Evolutionary conservation across 345 rosid species (phyloP).

Genomic region (Euphorbia pulcherrima): DNA sequence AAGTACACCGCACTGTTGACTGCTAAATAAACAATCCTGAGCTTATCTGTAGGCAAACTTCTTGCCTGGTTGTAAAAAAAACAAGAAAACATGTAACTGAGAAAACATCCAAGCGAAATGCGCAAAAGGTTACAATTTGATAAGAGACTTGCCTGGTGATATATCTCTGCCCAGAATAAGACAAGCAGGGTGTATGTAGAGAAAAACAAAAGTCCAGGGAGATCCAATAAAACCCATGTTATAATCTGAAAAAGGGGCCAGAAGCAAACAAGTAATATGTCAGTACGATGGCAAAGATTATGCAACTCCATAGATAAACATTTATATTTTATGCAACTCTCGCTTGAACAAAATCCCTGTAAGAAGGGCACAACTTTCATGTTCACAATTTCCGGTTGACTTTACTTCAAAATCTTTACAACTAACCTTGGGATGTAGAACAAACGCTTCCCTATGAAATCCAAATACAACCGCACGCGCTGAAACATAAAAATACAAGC

Average conservation of each 20-base stretch:
- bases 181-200: slow-evolving; percentile 89
- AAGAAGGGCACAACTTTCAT: neutral
- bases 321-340: neutral
- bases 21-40: slow-evolving; percentile 53
- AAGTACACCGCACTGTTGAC: slow-evolving; percentile 63
- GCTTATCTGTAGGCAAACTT: slow-evolving; percentile 90
- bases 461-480: slow-evolving; percentile 95
- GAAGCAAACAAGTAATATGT: slow-evolving; percentile 3
- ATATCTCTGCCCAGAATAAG: slow-evolving; percentile 99
- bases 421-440: slow-evolving; percentile 84
- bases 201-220: slow-evolving; percentile 87
- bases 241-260: slow-evolving; percentile 53
- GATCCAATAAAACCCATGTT: slow-evolving; percentile 59
- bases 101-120: neutral
- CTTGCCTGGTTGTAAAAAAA: slow-evolving; percentile 60
- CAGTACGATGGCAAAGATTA: slow-evolving; percentile 2
- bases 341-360: neutral
- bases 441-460: slow-evolving; percentile 74
- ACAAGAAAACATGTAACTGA: neutral
- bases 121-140: neutral
- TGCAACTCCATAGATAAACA: neutral
- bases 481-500: slow-evolving; percentile 26
- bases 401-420: neutral
- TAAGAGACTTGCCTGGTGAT: slow-evolving; percentile 73
- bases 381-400: neutral